These are phyloP conservation scores for Hypoxylon perforatum DNA, from an alignment of 495 filamentous ascomycete genomes.

Conservation along the genomic window DNA sequence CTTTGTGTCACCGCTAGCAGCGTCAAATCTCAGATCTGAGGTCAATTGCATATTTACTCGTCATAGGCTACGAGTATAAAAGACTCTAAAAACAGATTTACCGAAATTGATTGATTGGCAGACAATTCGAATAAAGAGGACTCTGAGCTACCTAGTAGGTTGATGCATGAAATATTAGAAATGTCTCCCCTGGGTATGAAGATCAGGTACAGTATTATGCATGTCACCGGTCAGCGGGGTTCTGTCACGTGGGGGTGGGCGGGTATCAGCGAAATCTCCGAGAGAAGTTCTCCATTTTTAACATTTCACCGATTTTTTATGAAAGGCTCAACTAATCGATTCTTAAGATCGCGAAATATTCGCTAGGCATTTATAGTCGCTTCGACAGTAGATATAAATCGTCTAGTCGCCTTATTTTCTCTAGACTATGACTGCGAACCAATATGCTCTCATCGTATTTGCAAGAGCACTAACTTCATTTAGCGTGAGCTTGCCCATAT, in stretches of 20 bases:
- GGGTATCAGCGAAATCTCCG: neutral
- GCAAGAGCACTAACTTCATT: neutral
- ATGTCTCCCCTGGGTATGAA: neutral
- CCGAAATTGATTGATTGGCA: no score
- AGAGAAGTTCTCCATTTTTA: neutral
- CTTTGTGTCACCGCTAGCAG: neutral
- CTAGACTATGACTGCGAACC: neutral
- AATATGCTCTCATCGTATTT: slow-evolving; percentile 5
- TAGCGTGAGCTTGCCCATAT: neutral
- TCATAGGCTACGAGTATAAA: no score
- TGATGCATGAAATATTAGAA: neutral
- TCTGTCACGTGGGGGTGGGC: neutral
- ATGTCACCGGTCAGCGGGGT: neutral
- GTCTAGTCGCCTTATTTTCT: neutral
- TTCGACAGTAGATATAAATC: neutral
- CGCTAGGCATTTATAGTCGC: neutral
- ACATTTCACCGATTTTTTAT: neutral
- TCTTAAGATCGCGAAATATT: neutral
- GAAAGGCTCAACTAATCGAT: neutral
- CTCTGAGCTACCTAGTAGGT: no score
- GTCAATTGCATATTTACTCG: no score
- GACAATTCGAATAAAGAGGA: no score
- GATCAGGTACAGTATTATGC: neutral
- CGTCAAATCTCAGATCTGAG: neutral
- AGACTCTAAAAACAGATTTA: no score